Evolutionary conservation across 176 grass and related monocot genomes (phyloP).

Genomic region (Otatea glauca): DNA sequence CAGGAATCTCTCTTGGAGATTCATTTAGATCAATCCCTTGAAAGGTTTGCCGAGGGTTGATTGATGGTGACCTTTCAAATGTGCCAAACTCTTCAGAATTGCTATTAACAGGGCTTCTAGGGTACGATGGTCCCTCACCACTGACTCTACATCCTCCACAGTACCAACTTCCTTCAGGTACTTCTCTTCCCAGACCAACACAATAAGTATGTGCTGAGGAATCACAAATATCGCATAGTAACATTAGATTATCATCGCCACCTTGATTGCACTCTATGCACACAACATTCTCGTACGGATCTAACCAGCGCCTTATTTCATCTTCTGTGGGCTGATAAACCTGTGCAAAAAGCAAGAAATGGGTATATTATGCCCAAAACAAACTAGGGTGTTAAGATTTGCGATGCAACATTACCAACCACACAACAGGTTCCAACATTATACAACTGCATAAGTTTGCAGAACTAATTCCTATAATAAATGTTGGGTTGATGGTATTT

Average conservation of each 20-base stretch:
- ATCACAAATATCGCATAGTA: conserved; percentile 98
- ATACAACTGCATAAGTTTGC: not conserved
- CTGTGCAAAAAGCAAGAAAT: conserved; percentile 48
- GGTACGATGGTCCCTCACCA: conserved; percentile 48
- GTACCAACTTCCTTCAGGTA: conserved; percentile 98
- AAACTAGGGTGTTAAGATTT: not conserved
- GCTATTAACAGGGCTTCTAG: conserved; percentile 28
- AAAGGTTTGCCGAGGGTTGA: conserved; percentile 28
- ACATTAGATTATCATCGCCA: conserved; percentile 87
- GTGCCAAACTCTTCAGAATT: conserved; percentile 40
- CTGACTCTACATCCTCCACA: conserved; percentile 80
- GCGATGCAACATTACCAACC: not conserved
- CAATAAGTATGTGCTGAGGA: conserved; percentile 96
- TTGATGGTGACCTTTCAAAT: conserved; percentile 31
- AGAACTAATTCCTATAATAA: conserved; percentile 20
- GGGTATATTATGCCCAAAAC: conserved; percentile 3
- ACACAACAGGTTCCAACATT: not conserved
- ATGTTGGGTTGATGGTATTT: not conserved
- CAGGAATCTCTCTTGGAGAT: conserved; percentile 61
- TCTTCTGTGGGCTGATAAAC: conserved; percentile 94
- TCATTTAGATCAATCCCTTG: conserved; percentile 85
- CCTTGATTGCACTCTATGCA: conserved; percentile 97
- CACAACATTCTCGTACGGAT: conserved; percentile 88
- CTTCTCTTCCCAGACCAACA: conserved; percentile 81
- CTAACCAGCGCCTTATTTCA: conserved; percentile 88